A percentile compares a stretch with the other conserved stretches of the same genome.
phyloP scores from a whole-genome alignment of 345 rosid genomes.

The Pseudoturritis turrita region DNA sequence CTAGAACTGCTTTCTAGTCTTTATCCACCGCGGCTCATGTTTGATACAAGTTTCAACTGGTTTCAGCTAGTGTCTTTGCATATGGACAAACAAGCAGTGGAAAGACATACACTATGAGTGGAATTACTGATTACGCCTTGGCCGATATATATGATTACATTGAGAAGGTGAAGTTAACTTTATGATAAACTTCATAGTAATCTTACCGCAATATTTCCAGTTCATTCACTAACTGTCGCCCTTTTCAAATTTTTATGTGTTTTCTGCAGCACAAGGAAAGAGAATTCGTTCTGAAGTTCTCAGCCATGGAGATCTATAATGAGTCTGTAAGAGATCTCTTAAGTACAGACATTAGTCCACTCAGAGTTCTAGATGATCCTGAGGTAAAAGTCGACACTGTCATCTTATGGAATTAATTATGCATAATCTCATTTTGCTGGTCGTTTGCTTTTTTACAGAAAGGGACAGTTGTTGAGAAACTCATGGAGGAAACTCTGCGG shows the following conservation, averaged over 20 bases:
- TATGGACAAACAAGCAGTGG: conserved; percentile 99
- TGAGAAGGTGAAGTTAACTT: conserved; percentile 44
- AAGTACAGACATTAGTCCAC: conserved; percentile 59
- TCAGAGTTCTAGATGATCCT: conserved; percentile 89
- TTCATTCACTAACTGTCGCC: background rate
- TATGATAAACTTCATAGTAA: background rate
- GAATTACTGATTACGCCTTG: conserved; percentile 69
- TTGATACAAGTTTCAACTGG: conserved; percentile 9
- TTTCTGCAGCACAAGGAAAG: conserved; percentile 75
- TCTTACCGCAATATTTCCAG: background rate
- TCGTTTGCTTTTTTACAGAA: conserved; percentile 43
- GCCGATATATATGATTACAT: conserved; percentile 79
- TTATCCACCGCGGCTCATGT: background rate
- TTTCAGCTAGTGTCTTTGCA: conserved; percentile 90
- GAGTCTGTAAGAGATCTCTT: conserved; percentile 94
- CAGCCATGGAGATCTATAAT: conserved; percentile 95
- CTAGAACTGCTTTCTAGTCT: conserved; percentile 37
- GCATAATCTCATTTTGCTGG: conserved; percentile 12
- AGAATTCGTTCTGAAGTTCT: conserved; percentile 68
- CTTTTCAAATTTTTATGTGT: background rate
- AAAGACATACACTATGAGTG: conserved; percentile 89
- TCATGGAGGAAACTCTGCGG: conserved; percentile 64
- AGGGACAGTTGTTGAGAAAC: conserved; percentile 90
- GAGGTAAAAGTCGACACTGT: conserved; percentile 52
- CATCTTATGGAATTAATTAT: conserved; percentile 24